phyloP scores from a whole-genome alignment of 2,329 filamentous ascomycete genomes.

The Claviceps quebecensis region DNA sequence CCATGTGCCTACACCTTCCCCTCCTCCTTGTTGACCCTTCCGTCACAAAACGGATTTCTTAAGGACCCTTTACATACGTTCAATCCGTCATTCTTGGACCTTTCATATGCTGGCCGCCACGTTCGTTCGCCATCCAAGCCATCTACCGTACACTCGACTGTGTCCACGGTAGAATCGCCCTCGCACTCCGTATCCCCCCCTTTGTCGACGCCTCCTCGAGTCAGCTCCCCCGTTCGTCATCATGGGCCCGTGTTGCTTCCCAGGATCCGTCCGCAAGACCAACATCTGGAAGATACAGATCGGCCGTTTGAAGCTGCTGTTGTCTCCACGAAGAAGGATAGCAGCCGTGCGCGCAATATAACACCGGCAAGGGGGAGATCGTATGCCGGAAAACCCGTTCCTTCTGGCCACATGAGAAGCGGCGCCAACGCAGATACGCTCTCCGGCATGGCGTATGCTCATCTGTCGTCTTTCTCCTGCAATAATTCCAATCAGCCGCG shows the following conservation, averaged over 20 bases:
- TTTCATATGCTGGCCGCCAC: constrained; percentile 40
- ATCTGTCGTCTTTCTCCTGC: constrained; percentile 24
- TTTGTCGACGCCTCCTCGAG: constrained; percentile 51
- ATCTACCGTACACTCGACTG: constrained; percentile 46
- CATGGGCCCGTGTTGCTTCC: constrained; percentile 70
- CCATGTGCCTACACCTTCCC: constrained; percentile 48
- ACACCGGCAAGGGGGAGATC: constrained; percentile 11
- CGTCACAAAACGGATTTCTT: constrained; percentile 11
- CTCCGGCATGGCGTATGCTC: constrained; percentile 22
- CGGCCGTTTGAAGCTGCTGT: constrained; percentile 9
- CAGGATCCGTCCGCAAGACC: constrained; percentile 76
- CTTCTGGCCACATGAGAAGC: constrained; percentile 39
- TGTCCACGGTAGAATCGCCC: constrained; percentile 43
- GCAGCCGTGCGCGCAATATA: constrained; percentile 5
- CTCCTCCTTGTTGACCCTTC: constrained; percentile 13
- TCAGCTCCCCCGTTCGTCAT: constrained; percentile 57
- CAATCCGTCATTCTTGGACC: constrained; percentile 41
- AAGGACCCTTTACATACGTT: constrained; percentile 31
- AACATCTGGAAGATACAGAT: constrained; percentile 42
- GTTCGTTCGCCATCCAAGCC: constrained; percentile 50
- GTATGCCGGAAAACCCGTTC: constrained; percentile 15
- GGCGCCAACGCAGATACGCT: constrained; percentile 48
- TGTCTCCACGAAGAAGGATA: not conserved
- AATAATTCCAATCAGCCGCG: constrained; percentile 9
- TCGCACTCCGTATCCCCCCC: constrained; percentile 54